These are phyloP conservation scores for Candolleomyces aberdarensis DNA, from an alignment of 768 basidiomycete species.

Conservation along the genomic window DNA sequence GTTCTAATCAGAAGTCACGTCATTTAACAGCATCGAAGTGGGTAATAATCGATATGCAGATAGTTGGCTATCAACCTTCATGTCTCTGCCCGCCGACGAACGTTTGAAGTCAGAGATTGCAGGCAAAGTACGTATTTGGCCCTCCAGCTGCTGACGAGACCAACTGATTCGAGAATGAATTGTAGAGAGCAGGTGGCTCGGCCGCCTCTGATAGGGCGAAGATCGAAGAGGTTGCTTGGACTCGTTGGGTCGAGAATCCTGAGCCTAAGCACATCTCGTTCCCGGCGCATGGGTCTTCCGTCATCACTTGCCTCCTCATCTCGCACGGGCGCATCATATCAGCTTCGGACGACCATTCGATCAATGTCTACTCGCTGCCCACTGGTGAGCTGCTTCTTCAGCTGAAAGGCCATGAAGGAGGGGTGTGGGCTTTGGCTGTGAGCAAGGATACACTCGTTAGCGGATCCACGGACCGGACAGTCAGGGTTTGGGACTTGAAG, in stretches of 20 bases:
- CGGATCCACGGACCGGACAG: constrained; percentile 91
- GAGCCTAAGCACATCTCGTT: constrained; percentile 79
- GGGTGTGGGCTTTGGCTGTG: constrained; percentile 94
- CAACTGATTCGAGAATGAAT: too few relatives aligned
- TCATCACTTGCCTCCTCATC: constrained; percentile 95
- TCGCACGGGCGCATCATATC: constrained; percentile 94
- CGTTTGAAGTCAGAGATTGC: too few relatives aligned
- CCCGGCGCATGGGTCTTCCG: constrained; percentile 82
- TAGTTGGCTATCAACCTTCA: too few relatives aligned
- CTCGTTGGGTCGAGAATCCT: constrained; percentile 74
- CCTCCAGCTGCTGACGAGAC: too few relatives aligned
- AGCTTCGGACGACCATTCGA: constrained; percentile 95
- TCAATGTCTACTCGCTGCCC: constrained; percentile 89
- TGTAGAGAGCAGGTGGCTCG: too few relatives aligned
- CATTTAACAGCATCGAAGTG: too few relatives aligned
- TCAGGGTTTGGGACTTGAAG: constrained; percentile 85
- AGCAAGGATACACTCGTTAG: constrained; percentile 87
- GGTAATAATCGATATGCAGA: too few relatives aligned
- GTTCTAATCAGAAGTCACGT: too few relatives aligned
- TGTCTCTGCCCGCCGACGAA: too few relatives aligned
- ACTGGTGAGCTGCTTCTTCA: constrained; percentile 73
- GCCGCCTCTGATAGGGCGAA: too few relatives aligned
- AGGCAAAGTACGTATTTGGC: too few relatives aligned
- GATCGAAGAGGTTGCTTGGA: constrained; percentile 22
- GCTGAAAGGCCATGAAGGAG: constrained; percentile 89